Base-by-base conservation (phyloP, 371 early-diverging fungal species). In the Conidiobolus incongruus region DNA sequence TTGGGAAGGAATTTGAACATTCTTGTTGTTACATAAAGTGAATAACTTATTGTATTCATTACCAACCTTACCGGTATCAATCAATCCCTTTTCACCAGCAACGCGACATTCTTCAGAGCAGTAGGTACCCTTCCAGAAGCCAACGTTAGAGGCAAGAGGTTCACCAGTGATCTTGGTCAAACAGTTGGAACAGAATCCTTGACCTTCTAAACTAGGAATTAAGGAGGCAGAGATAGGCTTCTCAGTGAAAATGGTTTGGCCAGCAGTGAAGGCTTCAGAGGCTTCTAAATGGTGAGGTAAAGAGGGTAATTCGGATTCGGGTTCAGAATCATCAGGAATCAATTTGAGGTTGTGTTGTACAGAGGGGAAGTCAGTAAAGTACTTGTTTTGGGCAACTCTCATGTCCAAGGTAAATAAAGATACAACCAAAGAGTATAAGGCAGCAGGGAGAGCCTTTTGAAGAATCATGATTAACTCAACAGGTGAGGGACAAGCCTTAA, bases 401-500 rank as follows among this genome's bases (percentile, higher is more conserved):
- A 87, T 85, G 55, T 95, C 93, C 42, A 77, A 61, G 36, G 81
- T 68, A 72, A 90, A 72, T 65, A 87, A 70, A 36, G 72, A 71
- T 65, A 89, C 72, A 42, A 95, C 68, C 43, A 81, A 51, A 40
- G 75, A 67, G 56, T 91, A 78, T 7, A 93, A 77, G 26, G 70
- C 66, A 26, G 73, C 75, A 11, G 91, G 92, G 17, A 89, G 62
- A 8, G 88, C 81, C 62, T 83, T 81, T 59, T 90, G 81, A 51
- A 87, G 82, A 32, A 88, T 78, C 77, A 80, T 75, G 41, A 95
- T 66, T 38, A 95, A 60, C 57, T 91, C 83, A 48, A 86, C 64
- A n/a, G 94, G 92, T 42, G 86, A 77, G 35, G 89, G 88, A 60
- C 89, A 89, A 13, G 90, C 85, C 61, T 77, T 80, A 40, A 92